phyloP scores from a whole-genome alignment of 768 basidiomycete species.

The Strobilomyces confusus region DNA sequence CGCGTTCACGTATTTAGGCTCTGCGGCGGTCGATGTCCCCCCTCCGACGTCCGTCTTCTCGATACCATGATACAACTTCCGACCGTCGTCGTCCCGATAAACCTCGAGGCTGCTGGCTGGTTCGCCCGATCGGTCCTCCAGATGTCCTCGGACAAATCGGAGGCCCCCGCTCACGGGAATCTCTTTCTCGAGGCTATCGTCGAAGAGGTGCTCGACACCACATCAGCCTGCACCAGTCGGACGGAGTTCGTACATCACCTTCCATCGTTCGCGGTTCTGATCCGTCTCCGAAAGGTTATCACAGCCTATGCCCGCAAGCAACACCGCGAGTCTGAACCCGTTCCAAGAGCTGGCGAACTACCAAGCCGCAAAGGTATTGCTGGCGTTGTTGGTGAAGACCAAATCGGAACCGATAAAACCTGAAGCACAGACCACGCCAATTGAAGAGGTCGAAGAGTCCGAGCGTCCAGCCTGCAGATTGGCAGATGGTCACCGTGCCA shows the following conservation, averaged over 20 bases:
- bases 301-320: neutral
- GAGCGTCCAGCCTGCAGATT: neutral
- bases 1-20: neutral
- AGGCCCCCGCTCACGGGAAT: neutral
- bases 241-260: neutral
- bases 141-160: neutral
- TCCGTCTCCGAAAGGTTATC: neutral
- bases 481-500: neutral
- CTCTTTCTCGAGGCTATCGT: neutral
- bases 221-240: neutral
- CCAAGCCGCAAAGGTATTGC: neutral
- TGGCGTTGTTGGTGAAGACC: neutral
- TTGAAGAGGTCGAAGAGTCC: neutral
- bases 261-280: neutral
- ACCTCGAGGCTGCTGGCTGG: neutral
- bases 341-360: neutral
- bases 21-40: neutral
- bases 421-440: neutral
- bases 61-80: neutral
- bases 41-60: neutral
- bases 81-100: neutral
- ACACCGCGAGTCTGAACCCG: neutral
- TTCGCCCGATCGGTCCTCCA: neutral
- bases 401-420: neutral
- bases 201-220: neutral